phyloP scores from a whole-genome alignment of 257 asterid genomes.

The Ilex aquifolium region DNA sequence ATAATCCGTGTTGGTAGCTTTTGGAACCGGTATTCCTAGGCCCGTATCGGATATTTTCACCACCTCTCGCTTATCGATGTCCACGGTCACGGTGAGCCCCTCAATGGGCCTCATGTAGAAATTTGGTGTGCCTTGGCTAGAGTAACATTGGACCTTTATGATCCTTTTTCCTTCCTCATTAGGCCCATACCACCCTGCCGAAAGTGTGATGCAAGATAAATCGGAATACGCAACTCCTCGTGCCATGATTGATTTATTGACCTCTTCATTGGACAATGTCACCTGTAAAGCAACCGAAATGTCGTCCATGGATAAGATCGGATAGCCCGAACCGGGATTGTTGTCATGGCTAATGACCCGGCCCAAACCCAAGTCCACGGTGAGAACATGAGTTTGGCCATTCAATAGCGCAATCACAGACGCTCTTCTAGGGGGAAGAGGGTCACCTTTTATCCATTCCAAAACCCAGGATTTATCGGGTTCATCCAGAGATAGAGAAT shows the following conservation, averaged over 20 bases:
- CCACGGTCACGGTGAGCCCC: slow-evolving; percentile 49
- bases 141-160: slow-evolving; percentile 53
- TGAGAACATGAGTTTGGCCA: slow-evolving; percentile 45
- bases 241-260: slow-evolving; percentile 46
- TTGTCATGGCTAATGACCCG: slow-evolving; percentile 37
- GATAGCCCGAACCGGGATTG: slow-evolving; percentile 48
- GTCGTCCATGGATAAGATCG: slow-evolving; percentile 46
- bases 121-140: slow-evolving; percentile 48
- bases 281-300: slow-evolving; percentile 33
- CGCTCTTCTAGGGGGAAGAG: slow-evolving; percentile 49
- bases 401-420: slow-evolving; percentile 45
- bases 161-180: slow-evolving; percentile 60
- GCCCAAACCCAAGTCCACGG: slow-evolving; percentile 53
- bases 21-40: slow-evolving; percentile 61
- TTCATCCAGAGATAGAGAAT: slow-evolving; percentile 55
- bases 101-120: slow-evolving; percentile 86
- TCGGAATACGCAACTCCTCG: slow-evolving; percentile 47
- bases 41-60: slow-evolving; percentile 47
- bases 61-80: slow-evolving; percentile 42
- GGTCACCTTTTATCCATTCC: slow-evolving; percentile 42
- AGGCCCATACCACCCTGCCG: slow-evolving; percentile 68
- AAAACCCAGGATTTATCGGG: slow-evolving; percentile 54
- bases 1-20: slow-evolving; percentile 52
- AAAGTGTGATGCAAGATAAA: slow-evolving; percentile 57
- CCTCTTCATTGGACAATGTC: slow-evolving; percentile 32